Evolutionary conservation across 2,329 filamentous ascomycete genomes (phyloP), one percentile per base, ranked within the genome.

Genomic region (Phialophora verrucosa): DNA sequence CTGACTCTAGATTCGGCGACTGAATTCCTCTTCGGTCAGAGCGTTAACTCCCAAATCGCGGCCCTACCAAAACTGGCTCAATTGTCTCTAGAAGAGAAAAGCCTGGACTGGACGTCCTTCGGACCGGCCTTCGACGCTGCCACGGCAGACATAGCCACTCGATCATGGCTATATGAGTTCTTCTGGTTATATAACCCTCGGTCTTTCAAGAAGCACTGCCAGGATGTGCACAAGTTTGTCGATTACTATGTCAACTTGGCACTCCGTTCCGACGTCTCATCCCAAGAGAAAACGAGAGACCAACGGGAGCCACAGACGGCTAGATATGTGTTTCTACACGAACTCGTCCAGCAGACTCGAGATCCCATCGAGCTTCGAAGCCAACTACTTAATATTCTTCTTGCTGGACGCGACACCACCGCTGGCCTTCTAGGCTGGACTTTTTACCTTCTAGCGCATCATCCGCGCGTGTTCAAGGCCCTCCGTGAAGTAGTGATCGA

Each of bases 1-100:
- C 75, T 83, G 35, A 83, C 83, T 87, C 96, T 97, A 31, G 93
- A 97, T 77, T 89, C 91, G 5, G 88, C 91, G 1, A 97, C 93
- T 0, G 91, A 96, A 72, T 97, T 97, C 76, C 80, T 97, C 31
- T 85, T 97, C 2, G 93, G 93, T 2, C 83, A 88, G 67, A 90
- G 90, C 69, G 89, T 93, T 20, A 86, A 85, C 54, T 88, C 84
- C 71, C 78, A 80, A 59, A 64, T 76, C 14, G 74, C 73, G 35
- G 76, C 75, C 2, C 59, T 78, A 1, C 71, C 80, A 44, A 73
- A 75, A 20, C 86, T 86, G 63, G 86, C 83, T 3, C 84, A 86
- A 58, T 82, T 85, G 29, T 93, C 94, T 73, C 90, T 90, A n/a
- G 82, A 88, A 35, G 89, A 90, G 12, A 38, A 83, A 66, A 50